These are phyloP conservation scores for Hordeum vulgare DNA, from an alignment of 176 grass and related monocot genomes.

Conservation along the genomic window MorexV3_pseudomolecules_assembly NC_058518.1:330730317-330730816, in stretches of 20 bases:
- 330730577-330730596: neutral
- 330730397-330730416: conserved; percentile 51
- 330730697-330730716: too few relatives aligned
- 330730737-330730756: too few relatives aligned
- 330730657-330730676: too few relatives aligned
- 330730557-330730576: neutral
- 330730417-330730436: conserved; percentile 93
- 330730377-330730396: conserved; percentile 59
- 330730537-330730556: conserved; percentile 78
- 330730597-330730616: neutral
- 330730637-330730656: too few relatives aligned
- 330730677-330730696: too few relatives aligned
- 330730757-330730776: too few relatives aligned
- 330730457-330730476: neutral
- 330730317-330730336: conserved; percentile 49
- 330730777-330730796: too few relatives aligned
- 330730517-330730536: conserved; percentile 87
- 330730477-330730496: conserved; percentile 36
- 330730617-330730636: neutral
- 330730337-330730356: conserved; percentile 52
- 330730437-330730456: conserved; percentile 70
- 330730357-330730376: conserved; percentile 93
- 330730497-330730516: conserved; percentile 57
- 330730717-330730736: too few relatives aligned
- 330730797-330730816: too few relatives aligned